A percentile compares a stretch with the other conserved stretches of the same genome.
phyloP scores from a whole-genome alignment of 2,329 filamentous ascomycete species.

The Sclerotinia subarctica region DNA sequence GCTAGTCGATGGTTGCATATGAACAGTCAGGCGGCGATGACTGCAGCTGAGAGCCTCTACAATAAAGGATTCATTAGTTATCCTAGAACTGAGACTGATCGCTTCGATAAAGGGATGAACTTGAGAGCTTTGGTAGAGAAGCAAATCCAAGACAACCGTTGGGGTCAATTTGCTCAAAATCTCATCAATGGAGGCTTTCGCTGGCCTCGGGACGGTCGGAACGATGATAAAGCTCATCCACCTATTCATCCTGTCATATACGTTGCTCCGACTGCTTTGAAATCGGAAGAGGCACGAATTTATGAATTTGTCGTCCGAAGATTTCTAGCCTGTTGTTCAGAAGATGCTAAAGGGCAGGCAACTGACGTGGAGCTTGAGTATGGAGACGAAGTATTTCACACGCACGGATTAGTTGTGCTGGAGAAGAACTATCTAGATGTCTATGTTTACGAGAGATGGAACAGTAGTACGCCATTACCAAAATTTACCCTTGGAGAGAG shows the following conservation, averaged over 20 bases:
- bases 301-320: slow-evolving; percentile 92
- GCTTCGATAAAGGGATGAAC: slow-evolving; percentile 88
- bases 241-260: slow-evolving; percentile 96
- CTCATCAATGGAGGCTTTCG: slow-evolving; percentile 74
- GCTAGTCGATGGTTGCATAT: slow-evolving; percentile 86
- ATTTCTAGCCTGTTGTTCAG: slow-evolving; percentile 92
- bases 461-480: slow-evolving; percentile 78
- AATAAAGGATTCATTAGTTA: slow-evolving; percentile 97
- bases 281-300: slow-evolving; percentile 67
- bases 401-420: slow-evolving; percentile 79
- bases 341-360: slow-evolving; percentile 85
- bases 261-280: slow-evolving; percentile 59
- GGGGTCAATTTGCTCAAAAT: slow-evolving; percentile 77
- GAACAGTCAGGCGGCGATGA: slow-evolving; percentile 89
- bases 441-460: slow-evolving; percentile 96
- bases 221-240: slow-evolving; percentile 96
- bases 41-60: slow-evolving; percentile 80
- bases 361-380: slow-evolving; percentile 84
- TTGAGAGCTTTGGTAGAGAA: slow-evolving; percentile 76
- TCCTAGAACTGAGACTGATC: slow-evolving; percentile 93
- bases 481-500: slow-evolving; percentile 73
- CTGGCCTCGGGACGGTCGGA: slow-evolving; percentile 74
- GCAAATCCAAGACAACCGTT: slow-evolving; percentile 71
- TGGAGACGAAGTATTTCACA: slow-evolving; percentile 76
- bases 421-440: slow-evolving; percentile 93